A percentile compares a stretch with the other conserved stretches of the same genome.
These are phyloP conservation scores for Apiotrichum laibachii DNA, from an alignment of 1,284 basidiomycete species.

Conservation along the genomic window DNA sequence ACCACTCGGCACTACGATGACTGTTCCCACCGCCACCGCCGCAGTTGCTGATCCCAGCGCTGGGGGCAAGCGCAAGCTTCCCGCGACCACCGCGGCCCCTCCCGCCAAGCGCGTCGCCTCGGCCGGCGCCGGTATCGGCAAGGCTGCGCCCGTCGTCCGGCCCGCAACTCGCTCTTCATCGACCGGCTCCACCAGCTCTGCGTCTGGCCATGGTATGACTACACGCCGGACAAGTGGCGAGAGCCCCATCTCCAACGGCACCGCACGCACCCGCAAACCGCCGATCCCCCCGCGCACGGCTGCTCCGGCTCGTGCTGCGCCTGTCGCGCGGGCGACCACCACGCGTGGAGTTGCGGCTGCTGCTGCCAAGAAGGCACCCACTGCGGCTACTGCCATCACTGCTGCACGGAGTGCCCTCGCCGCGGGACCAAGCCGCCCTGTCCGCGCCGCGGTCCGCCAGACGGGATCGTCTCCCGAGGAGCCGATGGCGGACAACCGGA, in stretches of 20 bases:
- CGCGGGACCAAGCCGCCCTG: not conserved
- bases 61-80: too few species aligned
- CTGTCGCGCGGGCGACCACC: conserved; percentile 23
- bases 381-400: conserved; percentile 5
- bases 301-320: conserved; percentile 2
- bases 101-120: conserved; percentile 26
- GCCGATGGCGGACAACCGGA: conserved; percentile 22
- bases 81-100: conserved; percentile 24
- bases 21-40: conserved; percentile 2
- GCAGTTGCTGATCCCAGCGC: too few species aligned
- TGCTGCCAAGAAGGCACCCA: not conserved
- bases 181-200: not conserved
- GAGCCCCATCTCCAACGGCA: not conserved
- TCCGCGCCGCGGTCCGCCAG: not conserved
- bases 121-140: too few species aligned
- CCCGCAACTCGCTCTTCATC: not conserved
- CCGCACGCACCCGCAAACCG: not conserved
- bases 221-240: not conserved
- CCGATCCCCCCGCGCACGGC: conserved; percentile 16
- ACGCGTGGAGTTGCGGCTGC: not conserved
- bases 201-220: not conserved
- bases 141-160: too few species aligned
- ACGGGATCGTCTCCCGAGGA: not conserved
- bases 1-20: not conserved
- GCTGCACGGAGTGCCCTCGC: not conserved